These are phyloP conservation scores for Sequoiadendron giganteum DNA, from an alignment of 75 land plant genomes.

Conservation along the genomic window DNA sequence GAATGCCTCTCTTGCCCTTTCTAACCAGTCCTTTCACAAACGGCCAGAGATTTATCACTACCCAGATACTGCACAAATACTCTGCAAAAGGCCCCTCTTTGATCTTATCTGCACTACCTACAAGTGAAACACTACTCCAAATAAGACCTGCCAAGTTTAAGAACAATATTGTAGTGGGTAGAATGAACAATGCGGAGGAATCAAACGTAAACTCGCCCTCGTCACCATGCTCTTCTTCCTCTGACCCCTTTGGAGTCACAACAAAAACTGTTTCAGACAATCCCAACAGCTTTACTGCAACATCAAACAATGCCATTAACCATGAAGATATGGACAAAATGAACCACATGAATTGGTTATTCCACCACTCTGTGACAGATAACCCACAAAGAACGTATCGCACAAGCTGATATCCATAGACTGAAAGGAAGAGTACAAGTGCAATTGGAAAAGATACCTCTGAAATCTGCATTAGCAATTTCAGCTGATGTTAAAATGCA, in stretches of 20 bases:
- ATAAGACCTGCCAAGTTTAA: constrained; percentile 15
- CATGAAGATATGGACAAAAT: constrained; percentile 14
- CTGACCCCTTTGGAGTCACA: constrained; percentile 23
- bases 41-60: constrained; percentile 25
- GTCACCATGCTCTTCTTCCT: background rate
- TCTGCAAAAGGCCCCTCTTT: constrained; percentile 9
- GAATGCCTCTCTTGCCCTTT: constrained; percentile 35
- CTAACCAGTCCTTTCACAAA: constrained; percentile 32
- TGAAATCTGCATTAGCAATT: constrained; percentile 12
- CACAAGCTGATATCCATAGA: constrained; percentile 10
- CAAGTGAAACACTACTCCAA: too few relatives aligned
- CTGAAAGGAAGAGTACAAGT: constrained; percentile 11
- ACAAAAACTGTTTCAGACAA: constrained; percentile 36
- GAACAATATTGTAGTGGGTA: constrained; percentile 20
- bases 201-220: constrained; percentile 30
- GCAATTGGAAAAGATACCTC: constrained; percentile 15
- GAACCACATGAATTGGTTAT: constrained; percentile 23
- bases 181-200: constrained; percentile 25
- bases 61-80: constrained; percentile 22
- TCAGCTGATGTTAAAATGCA: background rate
- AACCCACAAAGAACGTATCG: constrained; percentile 16
- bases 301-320: constrained; percentile 19
- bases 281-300: constrained; percentile 27
- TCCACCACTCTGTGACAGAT: constrained; percentile 36
- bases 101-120: too few relatives aligned